Evolutionary conservation across 2,329 filamentous ascomycete genomes (phyloP).

Genomic region (Magnaporthales sp.): DNA sequence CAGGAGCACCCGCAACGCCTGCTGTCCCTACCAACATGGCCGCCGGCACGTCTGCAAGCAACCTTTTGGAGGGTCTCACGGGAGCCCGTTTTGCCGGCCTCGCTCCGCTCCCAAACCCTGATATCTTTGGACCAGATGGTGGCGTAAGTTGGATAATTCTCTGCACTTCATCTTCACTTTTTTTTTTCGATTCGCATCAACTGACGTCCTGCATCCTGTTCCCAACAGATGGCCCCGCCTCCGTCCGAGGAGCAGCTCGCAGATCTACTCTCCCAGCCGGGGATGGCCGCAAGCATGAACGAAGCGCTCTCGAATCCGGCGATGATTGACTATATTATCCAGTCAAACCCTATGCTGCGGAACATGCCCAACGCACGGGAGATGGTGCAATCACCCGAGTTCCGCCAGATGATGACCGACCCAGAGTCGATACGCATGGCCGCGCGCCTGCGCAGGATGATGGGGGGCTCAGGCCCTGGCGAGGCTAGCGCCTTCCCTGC

Average conservation of each 20-base stretch:
- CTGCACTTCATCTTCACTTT: neutral
- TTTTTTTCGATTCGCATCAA: neutral
- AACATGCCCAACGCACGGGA: slow-evolving; percentile 69
- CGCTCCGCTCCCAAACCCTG: slow-evolving; percentile 75
- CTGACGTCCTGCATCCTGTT: neutral
- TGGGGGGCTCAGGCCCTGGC: slow-evolving; percentile 39
- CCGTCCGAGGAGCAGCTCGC: slow-evolving; percentile 76
- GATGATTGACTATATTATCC: slow-evolving; percentile 90
- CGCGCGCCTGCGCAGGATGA: slow-evolving; percentile 70
- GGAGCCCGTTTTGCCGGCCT: slow-evolving; percentile 91
- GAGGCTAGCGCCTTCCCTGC: slow-evolving; percentile 66
- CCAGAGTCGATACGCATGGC: slow-evolving; percentile 77
- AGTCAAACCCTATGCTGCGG: slow-evolving; percentile 76
- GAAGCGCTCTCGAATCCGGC: slow-evolving; percentile 93
- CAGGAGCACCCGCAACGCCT: slow-evolving; percentile 35
- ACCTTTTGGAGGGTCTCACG: slow-evolving; percentile 82
- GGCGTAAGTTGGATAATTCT: slow-evolving; percentile 54
- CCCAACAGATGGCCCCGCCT: slow-evolving; percentile 67
- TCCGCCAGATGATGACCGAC: slow-evolving; percentile 88
- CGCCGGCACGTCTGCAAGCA: slow-evolving; percentile 67
- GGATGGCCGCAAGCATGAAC: slow-evolving; percentile 80
- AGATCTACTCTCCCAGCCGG: slow-evolving; percentile 80
- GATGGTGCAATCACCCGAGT: slow-evolving; percentile 79
- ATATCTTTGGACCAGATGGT: slow-evolving; percentile 88
- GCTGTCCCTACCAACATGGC: slow-evolving; percentile 71